These are phyloP conservation scores for Rhexocercosporidium sp. DNA, from an alignment of 2,329 filamentous ascomycete species.

Conservation along the genomic window DNA sequence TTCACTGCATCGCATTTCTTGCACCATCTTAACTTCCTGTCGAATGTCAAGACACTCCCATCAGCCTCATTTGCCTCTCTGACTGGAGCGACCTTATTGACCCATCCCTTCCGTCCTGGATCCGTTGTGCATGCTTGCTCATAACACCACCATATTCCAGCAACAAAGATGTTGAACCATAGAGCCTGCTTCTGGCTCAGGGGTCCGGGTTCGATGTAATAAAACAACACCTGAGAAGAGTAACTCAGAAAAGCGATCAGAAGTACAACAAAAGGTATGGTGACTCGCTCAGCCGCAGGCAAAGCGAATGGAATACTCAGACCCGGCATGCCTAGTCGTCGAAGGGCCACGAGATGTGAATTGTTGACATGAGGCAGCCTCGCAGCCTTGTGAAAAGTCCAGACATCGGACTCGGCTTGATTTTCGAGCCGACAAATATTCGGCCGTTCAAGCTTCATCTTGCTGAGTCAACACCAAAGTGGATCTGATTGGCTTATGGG, in stretches of 20 bases:
- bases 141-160: conserved; percentile 73
- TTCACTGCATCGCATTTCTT: conserved; percentile 76
- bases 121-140: conserved; percentile 62
- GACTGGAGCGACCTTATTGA: conserved; percentile 22
- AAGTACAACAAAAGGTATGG: conserved; percentile 69
- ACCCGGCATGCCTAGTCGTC: conserved; percentile 17
- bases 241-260: conserved; percentile 75
- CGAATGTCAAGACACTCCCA: conserved; percentile 29
- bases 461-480: neutral
- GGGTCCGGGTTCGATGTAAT: conserved; percentile 64
- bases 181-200: conserved; percentile 60
- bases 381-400: conserved; percentile 12
- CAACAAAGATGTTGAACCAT: conserved; percentile 69
- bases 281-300: conserved; percentile 49
- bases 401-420: neutral
- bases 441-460: neutral
- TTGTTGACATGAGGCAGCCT: conserved; percentile 9
- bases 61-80: conserved; percentile 34
- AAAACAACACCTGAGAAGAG: conserved; percentile 74
- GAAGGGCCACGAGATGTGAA: neutral
- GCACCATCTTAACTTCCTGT: conserved; percentile 64
- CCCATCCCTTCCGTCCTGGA: conserved; percentile 57
- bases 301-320: conserved; percentile 20
- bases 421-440: neutral
- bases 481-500: neutral